Conservation (phyloP, 306 rosid species). For the Trifolium pratense region DNA sequence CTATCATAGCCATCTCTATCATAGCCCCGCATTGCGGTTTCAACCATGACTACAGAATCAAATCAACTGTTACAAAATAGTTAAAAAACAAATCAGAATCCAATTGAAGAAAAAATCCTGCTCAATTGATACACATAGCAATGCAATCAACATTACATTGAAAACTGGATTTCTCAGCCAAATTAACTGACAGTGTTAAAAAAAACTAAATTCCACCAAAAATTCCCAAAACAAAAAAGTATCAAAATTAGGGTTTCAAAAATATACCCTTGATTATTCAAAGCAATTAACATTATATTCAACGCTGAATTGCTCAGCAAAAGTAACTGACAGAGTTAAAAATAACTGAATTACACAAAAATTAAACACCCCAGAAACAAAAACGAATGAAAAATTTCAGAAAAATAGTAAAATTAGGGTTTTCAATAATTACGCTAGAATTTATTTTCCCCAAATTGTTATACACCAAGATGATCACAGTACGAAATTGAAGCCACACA, state of each 20-base stretch:
- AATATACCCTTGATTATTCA: background rate
- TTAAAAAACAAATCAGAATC: conserved; percentile 17
- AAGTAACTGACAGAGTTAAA: conserved; percentile 43
- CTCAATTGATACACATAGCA: conserved; percentile 18
- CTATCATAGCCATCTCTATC: conserved; percentile 54
- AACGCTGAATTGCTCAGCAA: conserved; percentile 8
- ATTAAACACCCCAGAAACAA: conserved; percentile 9
- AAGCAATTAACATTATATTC: conserved; percentile 30
- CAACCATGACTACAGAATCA: conserved; percentile 25
- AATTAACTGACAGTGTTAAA: conserved; percentile 42
- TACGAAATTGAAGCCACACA: background rate
- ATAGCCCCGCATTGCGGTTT: conserved; percentile 63
- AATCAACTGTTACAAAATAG: conserved; percentile 37
- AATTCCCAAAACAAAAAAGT: conserved; percentile 5
- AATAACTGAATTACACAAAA: background rate
- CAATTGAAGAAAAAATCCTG: background rate
- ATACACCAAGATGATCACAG: background rate
- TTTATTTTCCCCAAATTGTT: conserved; percentile 4
- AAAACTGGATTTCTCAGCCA: conserved; percentile 10
- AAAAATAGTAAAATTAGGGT: conserved; percentile 29
- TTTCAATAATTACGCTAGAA: background rate
- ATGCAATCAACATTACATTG: conserved; percentile 29
- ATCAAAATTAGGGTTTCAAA: conserved; percentile 20
- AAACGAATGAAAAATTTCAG: background rate
- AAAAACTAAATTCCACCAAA: background rate